Conservation (phyloP, 495 filamentous ascomycete genomes). For the Lichina pygmaea region DNA sequence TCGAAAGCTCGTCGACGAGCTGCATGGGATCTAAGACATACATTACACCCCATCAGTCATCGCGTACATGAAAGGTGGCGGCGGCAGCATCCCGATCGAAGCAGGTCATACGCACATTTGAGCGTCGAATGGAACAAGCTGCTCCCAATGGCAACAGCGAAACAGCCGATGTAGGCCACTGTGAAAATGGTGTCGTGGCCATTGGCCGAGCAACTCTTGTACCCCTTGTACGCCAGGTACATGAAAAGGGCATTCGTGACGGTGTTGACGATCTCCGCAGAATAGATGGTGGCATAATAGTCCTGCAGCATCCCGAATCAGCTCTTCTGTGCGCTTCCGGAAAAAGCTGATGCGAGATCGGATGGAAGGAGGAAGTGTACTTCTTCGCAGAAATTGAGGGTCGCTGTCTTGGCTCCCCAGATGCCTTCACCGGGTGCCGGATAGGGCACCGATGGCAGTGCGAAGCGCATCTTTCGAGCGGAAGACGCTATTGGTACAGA, state of each 20-base stretch:
- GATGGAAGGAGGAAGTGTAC: conserved; percentile 15
- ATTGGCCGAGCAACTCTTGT: conserved; percentile 39
- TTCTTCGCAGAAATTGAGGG: conserved; percentile 87
- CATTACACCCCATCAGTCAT: conserved; percentile 2
- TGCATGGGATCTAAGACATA: conserved; percentile 66
- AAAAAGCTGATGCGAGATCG: not conserved
- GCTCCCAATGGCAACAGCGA: conserved; percentile 56
- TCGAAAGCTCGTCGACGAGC: conserved; percentile 80
- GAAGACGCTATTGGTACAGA: too few relatives aligned
- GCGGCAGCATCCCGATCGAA: not conserved
- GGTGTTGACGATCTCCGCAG: conserved; percentile 41
- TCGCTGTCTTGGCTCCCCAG: conserved; percentile 72
- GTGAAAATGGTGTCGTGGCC: conserved; percentile 47
- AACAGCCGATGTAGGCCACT: conserved; percentile 43
- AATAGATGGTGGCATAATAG: conserved; percentile 32
- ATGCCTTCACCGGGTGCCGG: conserved; percentile 37
- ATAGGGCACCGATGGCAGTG: conserved; percentile 40
- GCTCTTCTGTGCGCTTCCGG: not conserved
- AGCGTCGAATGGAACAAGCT: conserved; percentile 63
- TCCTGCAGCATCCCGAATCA: conserved; percentile 12
- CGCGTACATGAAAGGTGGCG: not conserved
- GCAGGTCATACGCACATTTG: conserved; percentile 32
- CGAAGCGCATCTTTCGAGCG: conserved; percentile 9
- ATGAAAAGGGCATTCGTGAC: conserved; percentile 65
- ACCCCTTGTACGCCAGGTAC: conserved; percentile 41